Percentiles rank a stretch among this genome's conserved stretches.
phyloP scores from a whole-genome alignment of 2,329 filamentous ascomycete species.

The Aspergillus niger region DNA sequence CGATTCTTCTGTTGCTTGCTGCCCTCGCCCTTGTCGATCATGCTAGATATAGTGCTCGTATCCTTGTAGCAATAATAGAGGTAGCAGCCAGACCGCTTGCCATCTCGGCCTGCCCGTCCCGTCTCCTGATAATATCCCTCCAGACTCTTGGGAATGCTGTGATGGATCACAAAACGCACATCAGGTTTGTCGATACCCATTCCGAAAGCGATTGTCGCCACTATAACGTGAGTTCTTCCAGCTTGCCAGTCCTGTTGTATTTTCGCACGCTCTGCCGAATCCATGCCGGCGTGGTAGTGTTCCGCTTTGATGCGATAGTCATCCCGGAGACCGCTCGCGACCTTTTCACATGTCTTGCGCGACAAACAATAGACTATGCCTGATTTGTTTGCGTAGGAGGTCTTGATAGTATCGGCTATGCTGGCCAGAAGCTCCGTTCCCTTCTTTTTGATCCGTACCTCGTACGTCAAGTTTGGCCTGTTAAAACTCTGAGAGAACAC shows the following conservation, averaged over 20 bases:
- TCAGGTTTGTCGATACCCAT: constrained; percentile 99
- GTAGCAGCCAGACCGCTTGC: constrained; percentile 82
- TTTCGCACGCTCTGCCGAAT: constrained; percentile 64
- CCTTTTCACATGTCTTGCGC: constrained; percentile 75
- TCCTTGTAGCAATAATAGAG: constrained; percentile 85
- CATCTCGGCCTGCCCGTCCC: constrained; percentile 89
- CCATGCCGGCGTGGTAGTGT: constrained; percentile 84
- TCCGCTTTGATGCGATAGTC: constrained; percentile 69
- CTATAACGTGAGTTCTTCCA: constrained; percentile 80
- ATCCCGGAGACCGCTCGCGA: constrained; percentile 68
- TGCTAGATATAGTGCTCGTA: constrained; percentile 68
- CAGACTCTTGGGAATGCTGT: constrained; percentile 87
- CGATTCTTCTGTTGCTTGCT: constrained; percentile 77
- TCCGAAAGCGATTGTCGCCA: constrained; percentile 96
- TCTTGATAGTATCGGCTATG: constrained; percentile 64
- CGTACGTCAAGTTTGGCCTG: constrained; percentile 88
- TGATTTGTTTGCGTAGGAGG: constrained; percentile 68
- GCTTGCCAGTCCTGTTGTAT: constrained; percentile 83
- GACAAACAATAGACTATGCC: constrained; percentile 95
- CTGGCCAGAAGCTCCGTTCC: constrained; percentile 55
- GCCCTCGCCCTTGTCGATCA: constrained; percentile 82
- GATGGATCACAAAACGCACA: constrained; percentile 94
- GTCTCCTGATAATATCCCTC: constrained; percentile 99
- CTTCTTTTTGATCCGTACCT: constrained; percentile 72
- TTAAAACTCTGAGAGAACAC: constrained; percentile 94